A percentile compares a stretch with the other conserved stretches of the same genome.
Evolutionary conservation across 2,329 filamentous ascomycete species (phyloP).

Genomic region (Cordyceps tenuipes): DNA sequence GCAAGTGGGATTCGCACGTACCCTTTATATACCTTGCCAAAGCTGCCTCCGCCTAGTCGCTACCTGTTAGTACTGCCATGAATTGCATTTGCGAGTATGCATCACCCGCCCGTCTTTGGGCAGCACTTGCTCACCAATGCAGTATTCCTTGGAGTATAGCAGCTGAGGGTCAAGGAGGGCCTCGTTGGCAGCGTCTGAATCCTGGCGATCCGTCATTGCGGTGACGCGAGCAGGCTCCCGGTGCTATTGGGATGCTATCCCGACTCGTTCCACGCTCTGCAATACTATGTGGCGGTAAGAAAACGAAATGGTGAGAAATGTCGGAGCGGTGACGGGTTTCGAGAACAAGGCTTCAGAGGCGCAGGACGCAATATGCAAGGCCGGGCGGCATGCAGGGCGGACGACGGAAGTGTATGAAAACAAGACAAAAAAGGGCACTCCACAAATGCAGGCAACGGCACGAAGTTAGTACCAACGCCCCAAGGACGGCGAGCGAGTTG

Average conservation of each 20-base stretch:
- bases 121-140: conserved; percentile 56
- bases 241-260: background rate
- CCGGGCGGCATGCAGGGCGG: conserved; percentile 4
- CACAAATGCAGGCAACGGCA: conserved; percentile 5
- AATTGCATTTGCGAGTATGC: background rate
- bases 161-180: conserved; percentile 70
- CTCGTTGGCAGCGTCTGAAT: conserved; percentile 40
- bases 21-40: conserved; percentile 99
- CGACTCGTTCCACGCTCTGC: background rate
- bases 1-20: conserved; percentile 30
- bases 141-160: conserved; percentile 87
- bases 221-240: conserved; percentile 10
- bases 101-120: background rate
- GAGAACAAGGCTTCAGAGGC: background rate
- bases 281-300: background rate
- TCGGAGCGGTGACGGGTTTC: background rate
- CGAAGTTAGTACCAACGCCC: background rate
- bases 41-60: conserved; percentile 76
- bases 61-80: background rate
- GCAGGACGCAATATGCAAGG: conserved; percentile 1
- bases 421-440: conserved; percentile 11
- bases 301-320: background rate
- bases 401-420: background rate
- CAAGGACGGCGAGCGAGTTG: background rate
- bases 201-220: conserved; percentile 41